Conservation (phyloP, 768 basidiomycete genomes). For the Russula virescens region DNA sequence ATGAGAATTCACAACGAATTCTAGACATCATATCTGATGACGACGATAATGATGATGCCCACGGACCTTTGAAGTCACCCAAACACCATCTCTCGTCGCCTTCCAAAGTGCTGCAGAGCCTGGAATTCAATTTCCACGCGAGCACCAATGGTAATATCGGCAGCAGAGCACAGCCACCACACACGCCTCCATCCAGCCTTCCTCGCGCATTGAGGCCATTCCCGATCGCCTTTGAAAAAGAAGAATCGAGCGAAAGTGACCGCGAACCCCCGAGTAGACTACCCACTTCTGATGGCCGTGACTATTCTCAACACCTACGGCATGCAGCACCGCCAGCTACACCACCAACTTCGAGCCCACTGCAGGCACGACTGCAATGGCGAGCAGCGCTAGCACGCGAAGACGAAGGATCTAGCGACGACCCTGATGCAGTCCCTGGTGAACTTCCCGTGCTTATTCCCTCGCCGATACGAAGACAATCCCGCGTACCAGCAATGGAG, state of each 20-base stretch:
- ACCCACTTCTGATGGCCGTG: neutral
- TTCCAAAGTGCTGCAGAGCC: constrained; percentile 9
- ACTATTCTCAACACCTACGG: neutral
- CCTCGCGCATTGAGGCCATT: neutral
- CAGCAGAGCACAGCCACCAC: neutral
- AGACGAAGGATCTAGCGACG: constrained; percentile 12
- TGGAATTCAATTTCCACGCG: neutral
- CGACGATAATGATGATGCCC: neutral
- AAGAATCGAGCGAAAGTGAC: constrained; percentile 3
- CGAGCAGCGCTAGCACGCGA: neutral
- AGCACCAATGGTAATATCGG: neutral
- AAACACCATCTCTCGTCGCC: neutral
- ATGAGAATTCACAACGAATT: neutral
- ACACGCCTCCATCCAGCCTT: neutral
- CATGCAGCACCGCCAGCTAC: neutral
- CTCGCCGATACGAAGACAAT: neutral
- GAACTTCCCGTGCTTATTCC: constrained; percentile 6
- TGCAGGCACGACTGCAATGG: neutral
- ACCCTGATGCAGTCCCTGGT: neutral
- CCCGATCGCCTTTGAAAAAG: constrained; percentile 16
- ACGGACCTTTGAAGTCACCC: neutral
- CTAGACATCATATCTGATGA: constrained; percentile 3
- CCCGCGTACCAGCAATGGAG: neutral
- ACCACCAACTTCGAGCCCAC: neutral
- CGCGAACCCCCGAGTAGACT: neutral